These are phyloP conservation scores for Alternaria rosae DNA, from an alignment of 2,329 filamentous ascomycete genomes.

Conservation along the genomic window DNA sequence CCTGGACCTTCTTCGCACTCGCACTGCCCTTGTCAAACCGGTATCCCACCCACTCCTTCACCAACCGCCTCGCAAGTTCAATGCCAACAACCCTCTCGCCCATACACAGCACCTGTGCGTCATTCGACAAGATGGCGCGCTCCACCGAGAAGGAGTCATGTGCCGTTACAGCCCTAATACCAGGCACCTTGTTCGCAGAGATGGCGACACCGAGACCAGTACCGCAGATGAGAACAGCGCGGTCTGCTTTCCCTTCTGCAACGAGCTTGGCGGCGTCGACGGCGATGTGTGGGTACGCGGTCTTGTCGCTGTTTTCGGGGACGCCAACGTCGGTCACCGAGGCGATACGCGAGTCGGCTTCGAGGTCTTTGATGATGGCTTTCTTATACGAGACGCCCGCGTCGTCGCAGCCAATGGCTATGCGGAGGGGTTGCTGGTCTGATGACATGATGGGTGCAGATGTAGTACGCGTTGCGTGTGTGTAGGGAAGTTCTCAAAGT, in stretches of 20 bases:
- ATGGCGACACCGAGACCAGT: slow-evolving; percentile 89
- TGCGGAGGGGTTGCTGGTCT: slow-evolving; percentile 55
- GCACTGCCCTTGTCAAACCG: slow-evolving; percentile 74
- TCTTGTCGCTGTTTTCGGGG: slow-evolving; percentile 71
- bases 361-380: slow-evolving; percentile 75
- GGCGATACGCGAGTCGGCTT: slow-evolving; percentile 70
- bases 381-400: slow-evolving; percentile 82
- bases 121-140: slow-evolving; percentile 80
- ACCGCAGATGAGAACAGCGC: slow-evolving; percentile 82
- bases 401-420: slow-evolving; percentile 72
- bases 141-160: slow-evolving; percentile 88
- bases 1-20: slow-evolving; percentile 64
- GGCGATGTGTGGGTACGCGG: slow-evolving; percentile 81
- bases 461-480: neutral
- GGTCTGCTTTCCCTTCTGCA: slow-evolving; percentile 71
- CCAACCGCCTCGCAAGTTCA: slow-evolving; percentile 79
- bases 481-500: slow-evolving; percentile 21
- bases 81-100: slow-evolving; percentile 83
- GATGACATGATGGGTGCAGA: slow-evolving; percentile 13
- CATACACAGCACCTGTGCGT: slow-evolving; percentile 87
- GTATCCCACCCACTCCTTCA: slow-evolving; percentile 84
- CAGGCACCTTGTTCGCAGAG: slow-evolving; percentile 85
- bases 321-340: slow-evolving; percentile 79
- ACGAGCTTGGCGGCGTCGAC: slow-evolving; percentile 74
- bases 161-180: slow-evolving; percentile 85